These are phyloP conservation scores for Solanum dulcamara DNA, from an alignment of 257 asterid species.

Conservation along the genomic window DNA sequence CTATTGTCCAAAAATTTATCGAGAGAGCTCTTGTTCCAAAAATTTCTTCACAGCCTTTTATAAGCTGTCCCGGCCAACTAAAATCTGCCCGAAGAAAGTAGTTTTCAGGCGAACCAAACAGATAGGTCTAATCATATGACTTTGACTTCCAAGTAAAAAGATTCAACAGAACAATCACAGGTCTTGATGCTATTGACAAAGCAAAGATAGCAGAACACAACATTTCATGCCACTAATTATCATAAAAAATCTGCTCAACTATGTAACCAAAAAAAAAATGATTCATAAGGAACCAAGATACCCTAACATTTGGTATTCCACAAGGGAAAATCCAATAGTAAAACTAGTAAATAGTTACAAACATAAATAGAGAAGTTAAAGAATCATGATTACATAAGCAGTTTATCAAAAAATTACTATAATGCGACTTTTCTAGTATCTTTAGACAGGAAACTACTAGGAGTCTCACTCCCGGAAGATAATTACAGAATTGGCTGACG, in stretches of 20 bases:
- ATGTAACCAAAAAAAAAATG: no score
- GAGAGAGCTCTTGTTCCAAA: neutral
- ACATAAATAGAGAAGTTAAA: neutral
- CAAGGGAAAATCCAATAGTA: neutral
- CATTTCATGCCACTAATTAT: neutral
- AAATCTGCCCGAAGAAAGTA: neutral
- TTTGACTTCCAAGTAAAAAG: neutral
- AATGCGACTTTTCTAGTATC: neutral
- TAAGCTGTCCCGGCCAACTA: neutral
- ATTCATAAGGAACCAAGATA: neutral
- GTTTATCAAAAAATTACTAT: neutral
- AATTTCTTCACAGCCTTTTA: neutral
- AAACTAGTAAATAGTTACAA: neutral
- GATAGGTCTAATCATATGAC: neutral
- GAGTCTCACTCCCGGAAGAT: neutral
- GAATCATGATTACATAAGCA: neutral
- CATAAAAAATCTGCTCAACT: no score
- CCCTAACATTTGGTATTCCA: neutral
- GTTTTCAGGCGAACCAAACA: neutral
- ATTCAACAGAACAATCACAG: neutral
- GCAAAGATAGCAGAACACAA: neutral
- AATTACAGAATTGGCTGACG: neutral
- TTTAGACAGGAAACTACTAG: neutral
- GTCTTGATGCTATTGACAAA: neutral
- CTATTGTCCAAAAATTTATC: neutral